Conservation (phyloP, 1,284 basidiomycete species). For the Trametes pubescens region DNA sequence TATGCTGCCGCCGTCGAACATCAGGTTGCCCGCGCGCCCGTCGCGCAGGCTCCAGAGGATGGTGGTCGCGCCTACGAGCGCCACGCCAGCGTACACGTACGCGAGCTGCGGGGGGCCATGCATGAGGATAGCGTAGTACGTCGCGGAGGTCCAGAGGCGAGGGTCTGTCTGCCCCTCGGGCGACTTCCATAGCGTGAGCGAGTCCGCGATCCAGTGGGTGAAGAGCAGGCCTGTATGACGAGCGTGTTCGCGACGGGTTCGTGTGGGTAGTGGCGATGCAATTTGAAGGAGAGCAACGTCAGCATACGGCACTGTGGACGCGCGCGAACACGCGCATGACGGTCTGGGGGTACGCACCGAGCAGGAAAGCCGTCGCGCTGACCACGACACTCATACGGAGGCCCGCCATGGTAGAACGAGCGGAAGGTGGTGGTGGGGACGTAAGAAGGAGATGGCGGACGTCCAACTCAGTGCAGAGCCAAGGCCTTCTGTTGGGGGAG, state of each 20-base stretch:
- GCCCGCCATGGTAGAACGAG: slow-evolving; percentile 48
- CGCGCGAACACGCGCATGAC: not conserved
- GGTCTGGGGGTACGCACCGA: slow-evolving; percentile 57
- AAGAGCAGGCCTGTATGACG: slow-evolving; percentile 69
- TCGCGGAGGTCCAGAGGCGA: slow-evolving; percentile 79
- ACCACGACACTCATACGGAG: slow-evolving; percentile 75
- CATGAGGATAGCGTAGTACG: slow-evolving; percentile 79
- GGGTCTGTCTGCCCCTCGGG: slow-evolving; percentile 72
- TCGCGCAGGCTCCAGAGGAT: slow-evolving; percentile 81
- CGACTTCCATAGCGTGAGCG: slow-evolving; percentile 83
- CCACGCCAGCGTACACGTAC: slow-evolving; percentile 62
- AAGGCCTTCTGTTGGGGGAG: slow-evolving; percentile 10
- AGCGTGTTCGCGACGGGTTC: not conserved
- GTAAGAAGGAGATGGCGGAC: slow-evolving; percentile 15
- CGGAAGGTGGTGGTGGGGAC: slow-evolving; percentile 18
- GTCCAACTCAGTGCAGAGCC: slow-evolving; percentile 7
- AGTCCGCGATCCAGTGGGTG: slow-evolving; percentile 89
- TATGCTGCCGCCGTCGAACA: slow-evolving; percentile 88
- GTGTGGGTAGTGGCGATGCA: slow-evolving; percentile 18
- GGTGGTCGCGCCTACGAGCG: slow-evolving; percentile 65
- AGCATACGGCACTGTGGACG: slow-evolving; percentile 20
- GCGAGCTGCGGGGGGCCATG: slow-evolving; percentile 64
- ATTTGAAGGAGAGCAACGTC: slow-evolving; percentile 15
- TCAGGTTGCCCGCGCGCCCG: slow-evolving; percentile 79
- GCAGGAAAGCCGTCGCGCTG: slow-evolving; percentile 78